phyloP scores from a whole-genome alignment of 208 protist genomes.

The Trichomonas gallinae region DNA sequence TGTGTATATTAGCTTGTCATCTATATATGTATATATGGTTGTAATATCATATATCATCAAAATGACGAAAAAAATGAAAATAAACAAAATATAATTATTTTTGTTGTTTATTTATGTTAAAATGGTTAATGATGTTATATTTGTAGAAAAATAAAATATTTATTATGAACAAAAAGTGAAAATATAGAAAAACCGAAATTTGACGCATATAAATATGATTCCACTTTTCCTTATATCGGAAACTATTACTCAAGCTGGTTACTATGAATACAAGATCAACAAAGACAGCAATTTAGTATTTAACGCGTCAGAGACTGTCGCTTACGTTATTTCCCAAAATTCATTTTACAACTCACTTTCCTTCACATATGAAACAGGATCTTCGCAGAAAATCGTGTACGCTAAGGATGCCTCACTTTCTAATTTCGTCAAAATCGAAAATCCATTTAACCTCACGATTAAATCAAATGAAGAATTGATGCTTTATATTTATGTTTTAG shows the following conservation, averaged over 20 bases:
- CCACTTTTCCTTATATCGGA: neutral
- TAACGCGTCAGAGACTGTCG: neutral
- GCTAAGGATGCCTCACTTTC: neutral
- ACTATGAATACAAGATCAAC: neutral
- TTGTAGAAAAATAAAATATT: no score
- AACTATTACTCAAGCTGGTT: neutral
- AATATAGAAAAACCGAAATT: neutral
- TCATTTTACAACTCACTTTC: neutral
- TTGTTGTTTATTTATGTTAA: no score
- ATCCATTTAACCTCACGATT: neutral
- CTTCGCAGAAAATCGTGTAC: no score
- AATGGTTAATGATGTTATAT: no score
- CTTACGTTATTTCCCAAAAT: neutral
- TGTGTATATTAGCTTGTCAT: no score
- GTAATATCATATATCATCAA: no score
- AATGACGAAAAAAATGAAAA: no score
- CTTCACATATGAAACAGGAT: no score
- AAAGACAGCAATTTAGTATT: neutral
- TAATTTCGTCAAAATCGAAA: neutral
- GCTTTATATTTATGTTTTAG: neutral
- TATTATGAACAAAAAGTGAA: no score
- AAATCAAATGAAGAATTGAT: neutral
- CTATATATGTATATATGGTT: no score
- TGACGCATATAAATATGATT: neutral
- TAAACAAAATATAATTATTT: no score